Conservation (phyloP, 768 basidiomycete species). For the Piloderma croceum region DNA sequence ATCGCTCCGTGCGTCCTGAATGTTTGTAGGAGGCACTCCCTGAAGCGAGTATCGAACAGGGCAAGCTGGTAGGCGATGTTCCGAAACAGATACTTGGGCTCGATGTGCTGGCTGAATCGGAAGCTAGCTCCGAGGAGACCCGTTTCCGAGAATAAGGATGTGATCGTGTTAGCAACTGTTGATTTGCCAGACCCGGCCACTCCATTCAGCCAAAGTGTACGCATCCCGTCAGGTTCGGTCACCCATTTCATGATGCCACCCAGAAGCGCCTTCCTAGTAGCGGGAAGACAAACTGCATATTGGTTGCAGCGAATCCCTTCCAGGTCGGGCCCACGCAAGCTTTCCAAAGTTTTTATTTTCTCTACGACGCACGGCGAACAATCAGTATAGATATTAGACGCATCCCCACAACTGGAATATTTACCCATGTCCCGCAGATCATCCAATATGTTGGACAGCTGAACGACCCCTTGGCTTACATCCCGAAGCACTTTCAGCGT, state of each 20-base stretch:
- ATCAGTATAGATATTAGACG: too few species aligned
- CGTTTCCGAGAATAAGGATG: too few species aligned
- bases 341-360: neutral
- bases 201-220: slow-evolving; percentile 4
- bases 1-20: slow-evolving; percentile 2
- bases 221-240: neutral
- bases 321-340: slow-evolving; percentile 5
- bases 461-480: too few species aligned
- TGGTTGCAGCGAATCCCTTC: slow-evolving; percentile 3
- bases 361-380: neutral
- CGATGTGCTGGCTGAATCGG: slow-evolving; percentile 3
- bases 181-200: slow-evolving; percentile 7
- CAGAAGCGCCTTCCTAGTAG: slow-evolving; percentile 3
- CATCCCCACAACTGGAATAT: too few species aligned
- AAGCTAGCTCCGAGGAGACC: slow-evolving; percentile 5
- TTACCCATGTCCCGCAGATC: too few species aligned
- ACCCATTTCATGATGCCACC: slow-evolving; percentile 3
- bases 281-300: slow-evolving; percentile 1
- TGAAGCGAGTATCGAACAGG: slow-evolving; percentile 1
- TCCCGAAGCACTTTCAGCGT: too few species aligned
- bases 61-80: slow-evolving; percentile 7
- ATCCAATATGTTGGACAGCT: too few species aligned
- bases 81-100: slow-evolving; percentile 3
- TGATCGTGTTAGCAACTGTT: slow-evolving; percentile 4
- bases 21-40: neutral